Evolutionary conservation across 2,329 filamentous ascomycete species (phyloP).

Genomic region (Graphilbum ipis-grandicollis): DNA sequence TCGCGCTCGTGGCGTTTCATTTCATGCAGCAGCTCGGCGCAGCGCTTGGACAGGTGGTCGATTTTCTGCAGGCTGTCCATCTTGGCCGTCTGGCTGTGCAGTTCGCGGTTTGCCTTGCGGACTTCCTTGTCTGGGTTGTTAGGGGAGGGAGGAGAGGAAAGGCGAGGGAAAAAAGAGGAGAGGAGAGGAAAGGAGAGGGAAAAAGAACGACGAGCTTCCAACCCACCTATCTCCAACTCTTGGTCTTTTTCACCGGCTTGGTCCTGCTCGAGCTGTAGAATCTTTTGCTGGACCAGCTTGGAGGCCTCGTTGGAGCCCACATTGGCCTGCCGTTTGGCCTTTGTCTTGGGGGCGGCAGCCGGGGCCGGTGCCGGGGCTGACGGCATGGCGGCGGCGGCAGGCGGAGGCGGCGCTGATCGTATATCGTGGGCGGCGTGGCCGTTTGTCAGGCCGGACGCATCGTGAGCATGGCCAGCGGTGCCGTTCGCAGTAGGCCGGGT

Average conservation of each 20-base stretch:
- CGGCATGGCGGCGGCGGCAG: conserved; percentile 16
- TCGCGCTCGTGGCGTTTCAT: conserved; percentile 95
- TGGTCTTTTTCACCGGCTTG: conserved; percentile 88
- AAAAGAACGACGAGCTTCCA: not conserved
- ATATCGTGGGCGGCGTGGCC: conserved; percentile 18
- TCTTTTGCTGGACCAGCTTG: conserved; percentile 80
- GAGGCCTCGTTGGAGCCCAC: conserved; percentile 78
- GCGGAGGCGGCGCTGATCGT: conserved; percentile 24
- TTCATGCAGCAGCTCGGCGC: conserved; percentile 76
- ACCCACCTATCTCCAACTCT: conserved; percentile 77
- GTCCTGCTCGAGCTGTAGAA: conserved; percentile 88
- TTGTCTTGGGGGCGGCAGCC: conserved; percentile 22
- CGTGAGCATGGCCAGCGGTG: conserved; percentile 9
- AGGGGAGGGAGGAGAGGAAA: not conserved
- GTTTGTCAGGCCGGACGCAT: conserved; percentile 16
- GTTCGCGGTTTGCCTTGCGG: conserved; percentile 80
- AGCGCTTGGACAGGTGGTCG: conserved; percentile 77
- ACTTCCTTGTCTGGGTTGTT: conserved; percentile 86
- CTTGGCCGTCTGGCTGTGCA: conserved; percentile 75
- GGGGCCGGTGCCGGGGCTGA: conserved; percentile 20
- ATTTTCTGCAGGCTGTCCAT: conserved; percentile 87
- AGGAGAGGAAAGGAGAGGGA: not conserved
- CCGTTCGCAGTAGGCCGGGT: conserved; percentile 16
- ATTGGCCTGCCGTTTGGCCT: conserved; percentile 69
- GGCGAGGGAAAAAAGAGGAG: not conserved